Base-by-base conservation (phyloP, 225 moss, liverwort and hornwort genomes). In the Neckera pumila region DNA sequence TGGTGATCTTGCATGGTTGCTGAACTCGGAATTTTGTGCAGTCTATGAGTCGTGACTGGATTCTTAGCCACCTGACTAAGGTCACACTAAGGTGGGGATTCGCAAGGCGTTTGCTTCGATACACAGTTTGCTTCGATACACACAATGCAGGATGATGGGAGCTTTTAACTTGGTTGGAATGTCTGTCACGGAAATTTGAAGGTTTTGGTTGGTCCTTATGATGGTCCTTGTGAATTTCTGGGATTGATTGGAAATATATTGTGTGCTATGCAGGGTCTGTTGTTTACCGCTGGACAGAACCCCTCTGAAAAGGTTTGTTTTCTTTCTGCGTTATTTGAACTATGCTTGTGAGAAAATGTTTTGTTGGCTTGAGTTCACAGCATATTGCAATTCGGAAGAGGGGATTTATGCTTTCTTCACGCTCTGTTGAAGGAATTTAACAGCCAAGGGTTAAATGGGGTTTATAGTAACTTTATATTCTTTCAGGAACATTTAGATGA, bases 251-350 rank as follows among this genome's bases (percentile, higher is more conserved):
- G 86, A 64, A 76, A 28, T 20, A 8, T 76, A 21, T 11, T 22
- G 40, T 65, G 40, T 53, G 65, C 65, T 91, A 75, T 87, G 88
- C 90, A 93, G 93, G 92, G 88, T 79, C 62, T 93, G 86, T 40
- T 93, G 65, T 80, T 90, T 58, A 63, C 80, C 11, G 77, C 87
- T 42, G 88, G 87, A 81, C 86, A 88, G 76, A 63, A 81, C 64
- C 30, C 84, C 34, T 70, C 86, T 33, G 88, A 89, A 36, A 92
- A 93, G 92, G 92, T 93, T 83, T 60, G 90, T 75, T 83, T 80
- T 51, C 53, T 69, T 71, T 51, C 76, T 59, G 51, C 79, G n/a
- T 11, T 43, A 3, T 49, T 45, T 75, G 54, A 87, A 43, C n/a
- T 60, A 17, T 60, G 20, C 60, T 83, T 80, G 34, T 38, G 63